phyloP scores from a whole-genome alignment of 2,329 filamentous ascomycete genomes.

The Apiospora saccharicola region DNA sequence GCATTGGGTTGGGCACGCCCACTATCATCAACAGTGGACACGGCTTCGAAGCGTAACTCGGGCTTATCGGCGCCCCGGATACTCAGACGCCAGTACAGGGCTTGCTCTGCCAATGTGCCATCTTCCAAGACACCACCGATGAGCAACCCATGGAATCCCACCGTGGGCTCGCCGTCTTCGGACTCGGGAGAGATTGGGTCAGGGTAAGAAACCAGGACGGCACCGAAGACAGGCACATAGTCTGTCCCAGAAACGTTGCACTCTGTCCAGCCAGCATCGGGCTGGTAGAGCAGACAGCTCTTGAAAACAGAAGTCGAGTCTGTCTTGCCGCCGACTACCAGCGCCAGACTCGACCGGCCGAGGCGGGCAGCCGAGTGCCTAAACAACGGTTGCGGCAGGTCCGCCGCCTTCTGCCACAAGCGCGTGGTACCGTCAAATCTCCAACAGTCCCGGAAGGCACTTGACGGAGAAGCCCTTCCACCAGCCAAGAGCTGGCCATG shows the following conservation, averaged over 20 bases:
- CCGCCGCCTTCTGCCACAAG: slow-evolving; percentile 69
- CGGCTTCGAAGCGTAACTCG: slow-evolving; percentile 34
- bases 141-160: slow-evolving; percentile 65
- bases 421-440: slow-evolving; percentile 61
- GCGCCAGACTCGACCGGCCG: slow-evolving; percentile 55
- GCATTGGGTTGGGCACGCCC: slow-evolving; percentile 13
- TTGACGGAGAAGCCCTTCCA: slow-evolving; percentile 78
- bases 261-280: slow-evolving; percentile 53
- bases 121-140: slow-evolving; percentile 74
- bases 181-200: slow-evolving; percentile 35
- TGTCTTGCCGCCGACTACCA: slow-evolving; percentile 70
- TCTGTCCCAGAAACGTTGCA: slow-evolving; percentile 47
- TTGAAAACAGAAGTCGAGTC: slow-evolving; percentile 56
- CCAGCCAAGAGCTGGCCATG: slow-evolving; percentile 72
- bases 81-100: slow-evolving; percentile 69
- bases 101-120: slow-evolving; percentile 67
- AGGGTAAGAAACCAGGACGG: slow-evolving; percentile 44
- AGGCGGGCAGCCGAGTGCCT: slow-evolving; percentile 72
- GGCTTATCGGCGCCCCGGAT: slow-evolving; percentile 37
- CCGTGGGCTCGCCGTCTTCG: slow-evolving; percentile 27
- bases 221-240: slow-evolving; percentile 53
- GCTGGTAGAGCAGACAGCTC: slow-evolving; percentile 61
- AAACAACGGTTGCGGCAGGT: slow-evolving; percentile 76
- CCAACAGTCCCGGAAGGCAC: slow-evolving; percentile 78
- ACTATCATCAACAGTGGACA: not conserved